A percentile compares a stretch with the other conserved stretches of the same genome.
These are phyloP conservation scores for Plasmodium knowlesi DNA, from an alignment of 169 alveolate species.

Conservation along the genomic window DNA sequence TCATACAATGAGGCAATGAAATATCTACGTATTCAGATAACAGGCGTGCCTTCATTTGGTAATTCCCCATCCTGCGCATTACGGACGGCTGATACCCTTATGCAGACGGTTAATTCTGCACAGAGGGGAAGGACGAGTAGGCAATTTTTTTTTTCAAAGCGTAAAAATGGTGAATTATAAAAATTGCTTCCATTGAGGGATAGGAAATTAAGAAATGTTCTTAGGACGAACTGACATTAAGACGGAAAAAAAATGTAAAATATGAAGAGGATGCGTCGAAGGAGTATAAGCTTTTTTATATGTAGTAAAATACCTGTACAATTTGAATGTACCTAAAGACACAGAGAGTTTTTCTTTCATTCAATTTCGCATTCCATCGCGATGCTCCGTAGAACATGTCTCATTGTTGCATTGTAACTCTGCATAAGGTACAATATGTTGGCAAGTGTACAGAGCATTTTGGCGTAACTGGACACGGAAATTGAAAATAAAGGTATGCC, in stretches of 20 bases:
- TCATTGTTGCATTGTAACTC: not conserved
- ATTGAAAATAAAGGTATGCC: not conserved
- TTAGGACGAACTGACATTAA: not conserved
- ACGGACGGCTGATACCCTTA: not conserved
- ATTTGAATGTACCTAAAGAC: not conserved
- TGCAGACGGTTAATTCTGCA: not conserved
- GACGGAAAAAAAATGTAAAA: not conserved
- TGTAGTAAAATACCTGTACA: not conserved
- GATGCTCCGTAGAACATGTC: not conserved
- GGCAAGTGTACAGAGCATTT: not conserved
- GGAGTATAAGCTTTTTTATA: not conserved
- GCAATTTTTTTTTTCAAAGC: not conserved
- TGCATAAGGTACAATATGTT: not conserved
- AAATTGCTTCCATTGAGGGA: not conserved
- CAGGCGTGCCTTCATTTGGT: not conserved
- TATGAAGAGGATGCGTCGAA: not conserved
- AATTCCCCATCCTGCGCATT: not conserved
- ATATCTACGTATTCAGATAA: not conserved
- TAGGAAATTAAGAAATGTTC: not conserved
- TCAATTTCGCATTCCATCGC: not conserved
- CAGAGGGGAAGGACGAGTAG: not conserved
- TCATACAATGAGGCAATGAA: not conserved
- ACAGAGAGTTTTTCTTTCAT: not conserved
- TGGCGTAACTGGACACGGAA: not conserved
- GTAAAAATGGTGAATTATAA: not conserved